A percentile compares a stretch with the other conserved stretches of the same genome.
phyloP scores from a whole-genome alignment of 2,329 filamentous ascomycete genomes.

The Phialophora expanda region DNA sequence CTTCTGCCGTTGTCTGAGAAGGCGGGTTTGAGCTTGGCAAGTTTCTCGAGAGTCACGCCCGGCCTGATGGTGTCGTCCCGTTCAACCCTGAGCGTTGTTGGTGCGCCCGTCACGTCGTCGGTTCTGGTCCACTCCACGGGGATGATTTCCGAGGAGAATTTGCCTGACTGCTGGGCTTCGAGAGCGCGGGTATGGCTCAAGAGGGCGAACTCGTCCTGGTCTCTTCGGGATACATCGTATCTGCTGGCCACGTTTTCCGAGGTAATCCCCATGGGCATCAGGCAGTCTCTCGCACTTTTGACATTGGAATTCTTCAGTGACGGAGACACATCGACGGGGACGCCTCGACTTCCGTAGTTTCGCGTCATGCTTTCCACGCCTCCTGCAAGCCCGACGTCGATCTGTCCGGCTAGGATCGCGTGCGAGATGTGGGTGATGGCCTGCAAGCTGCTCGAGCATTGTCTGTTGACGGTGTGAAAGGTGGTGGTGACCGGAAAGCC shows the following conservation, averaged over 20 bases:
- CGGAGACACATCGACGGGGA: background rate
- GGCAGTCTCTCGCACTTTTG: slow-evolving; percentile 73
- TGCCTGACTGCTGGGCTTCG: slow-evolving; percentile 84
- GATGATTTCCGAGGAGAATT: slow-evolving; percentile 91
- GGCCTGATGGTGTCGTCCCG: slow-evolving; percentile 89
- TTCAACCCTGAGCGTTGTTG: slow-evolving; percentile 76
- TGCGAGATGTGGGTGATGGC: slow-evolving; percentile 92
- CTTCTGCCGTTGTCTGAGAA: slow-evolving; percentile 89
- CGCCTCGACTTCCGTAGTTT: slow-evolving; percentile 44
- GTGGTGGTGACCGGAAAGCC: slow-evolving; percentile 62
- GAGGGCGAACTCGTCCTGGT: slow-evolving; percentile 82
- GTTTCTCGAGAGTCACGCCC: slow-evolving; percentile 81
- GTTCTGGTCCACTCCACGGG: slow-evolving; percentile 73
- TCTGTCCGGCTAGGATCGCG: slow-evolving; percentile 76
- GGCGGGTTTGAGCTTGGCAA: slow-evolving; percentile 84
- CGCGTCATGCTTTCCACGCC: slow-evolving; percentile 82
- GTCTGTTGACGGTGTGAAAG: slow-evolving; percentile 83
- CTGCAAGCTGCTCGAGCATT: slow-evolving; percentile 95
- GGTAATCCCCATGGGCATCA: slow-evolving; percentile 96
- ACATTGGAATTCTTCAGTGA: background rate
- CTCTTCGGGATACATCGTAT: slow-evolving; percentile 79
- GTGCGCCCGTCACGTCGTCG: slow-evolving; percentile 78
- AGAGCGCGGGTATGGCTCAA: slow-evolving; percentile 89
- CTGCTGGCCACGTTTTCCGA: slow-evolving; percentile 93
- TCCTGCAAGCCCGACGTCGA: slow-evolving; percentile 82